A percentile compares a stretch with the other conserved stretches of the same genome.
Evolutionary conservation across 768 basidiomycete species (phyloP).

Genomic region (Russula ochroleuca): DNA sequence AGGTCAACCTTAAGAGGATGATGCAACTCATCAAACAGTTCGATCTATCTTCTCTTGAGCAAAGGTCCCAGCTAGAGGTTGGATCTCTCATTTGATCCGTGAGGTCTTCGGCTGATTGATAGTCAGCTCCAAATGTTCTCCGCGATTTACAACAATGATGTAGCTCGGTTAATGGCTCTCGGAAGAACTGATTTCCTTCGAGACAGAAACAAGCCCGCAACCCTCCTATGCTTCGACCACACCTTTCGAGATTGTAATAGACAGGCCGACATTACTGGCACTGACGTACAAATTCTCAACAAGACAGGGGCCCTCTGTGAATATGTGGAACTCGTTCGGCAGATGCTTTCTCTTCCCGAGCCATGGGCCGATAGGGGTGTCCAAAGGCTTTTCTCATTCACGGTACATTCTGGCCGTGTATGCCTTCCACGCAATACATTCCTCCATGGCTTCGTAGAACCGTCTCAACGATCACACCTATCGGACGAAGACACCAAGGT

Average conservation of each 20-base stretch:
- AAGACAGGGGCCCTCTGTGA: conserved; percentile 1
- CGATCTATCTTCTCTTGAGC: background rate
- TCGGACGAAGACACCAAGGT: conserved; percentile 2
- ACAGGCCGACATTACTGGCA: background rate
- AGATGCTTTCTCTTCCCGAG: background rate
- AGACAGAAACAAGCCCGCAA: conserved; percentile 10
- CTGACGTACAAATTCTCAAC: background rate
- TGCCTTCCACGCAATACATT: conserved; percentile 15
- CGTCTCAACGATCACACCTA: background rate
- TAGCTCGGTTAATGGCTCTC: background rate
- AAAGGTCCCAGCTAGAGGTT: conserved; percentile 8
- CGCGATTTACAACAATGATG: background rate
- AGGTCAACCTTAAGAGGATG: conserved; percentile 3
- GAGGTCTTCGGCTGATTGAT: background rate
- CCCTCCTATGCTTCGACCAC: conserved; percentile 24
- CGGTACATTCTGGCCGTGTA: conserved; percentile 3
- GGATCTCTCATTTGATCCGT: background rate
- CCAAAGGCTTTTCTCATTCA: conserved; percentile 18
- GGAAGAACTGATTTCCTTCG: background rate
- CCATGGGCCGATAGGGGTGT: background rate
- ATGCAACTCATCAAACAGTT: conserved; percentile 3
- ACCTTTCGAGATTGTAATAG: background rate
- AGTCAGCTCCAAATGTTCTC: conserved; percentile 18
- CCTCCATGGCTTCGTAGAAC: background rate
- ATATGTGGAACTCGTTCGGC: conserved; percentile 7